Base-by-base conservation (phyloP, 148 eudicot genomes). In the Persicaria maculosa region DNA sequence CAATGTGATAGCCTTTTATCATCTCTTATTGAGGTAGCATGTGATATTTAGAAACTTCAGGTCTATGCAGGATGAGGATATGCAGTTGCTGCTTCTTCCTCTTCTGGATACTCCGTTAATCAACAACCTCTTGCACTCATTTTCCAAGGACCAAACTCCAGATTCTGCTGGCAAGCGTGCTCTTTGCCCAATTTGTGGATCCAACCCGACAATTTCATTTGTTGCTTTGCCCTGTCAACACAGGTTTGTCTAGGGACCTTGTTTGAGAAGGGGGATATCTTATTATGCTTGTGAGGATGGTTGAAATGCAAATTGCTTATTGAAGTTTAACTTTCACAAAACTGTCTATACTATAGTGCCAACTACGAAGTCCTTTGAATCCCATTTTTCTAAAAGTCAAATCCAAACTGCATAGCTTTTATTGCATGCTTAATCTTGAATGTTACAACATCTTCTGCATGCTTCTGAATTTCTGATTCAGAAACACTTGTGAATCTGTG, bases 191-290 rank as follows among this genome's bases (percentile, higher is more conserved):
- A 85, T 92, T 72, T 94, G 98, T 82, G 89, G 81, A 77, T 73
- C 85, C 45, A 87, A 80, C 78, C 97, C 98, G 58, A 88, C 89
- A 52, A 84, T 85, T 84, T 87, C 97, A 47, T 94, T 91, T 83
- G 50, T 94, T 52, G 98, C 96, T 68, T 86, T 94, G 72, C 98
- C 98, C 53, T 92, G 98, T 85, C 89, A 85, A 78, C 98, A 94
- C 97, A 92, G 98, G 98, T 93, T 74, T 31, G 55, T 1, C 19
- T 55, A 55, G 61, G 61, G 61, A 55, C 17, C 61, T 55, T 55
- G 19, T 55, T 55, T 55, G 61, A 20, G 19, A 22, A 55, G 6
- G 61, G 61, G 61, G 17, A 8, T 19, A 55, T 55, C 61, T 55
- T 17, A 55, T 15, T 17, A 55, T 15, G 22, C 61, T n/a, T 55